These are phyloP conservation scores for Arthrobotrys conoides DNA, from an alignment of 2,329 filamentous ascomycete species.

Conservation along the genomic window DNA sequence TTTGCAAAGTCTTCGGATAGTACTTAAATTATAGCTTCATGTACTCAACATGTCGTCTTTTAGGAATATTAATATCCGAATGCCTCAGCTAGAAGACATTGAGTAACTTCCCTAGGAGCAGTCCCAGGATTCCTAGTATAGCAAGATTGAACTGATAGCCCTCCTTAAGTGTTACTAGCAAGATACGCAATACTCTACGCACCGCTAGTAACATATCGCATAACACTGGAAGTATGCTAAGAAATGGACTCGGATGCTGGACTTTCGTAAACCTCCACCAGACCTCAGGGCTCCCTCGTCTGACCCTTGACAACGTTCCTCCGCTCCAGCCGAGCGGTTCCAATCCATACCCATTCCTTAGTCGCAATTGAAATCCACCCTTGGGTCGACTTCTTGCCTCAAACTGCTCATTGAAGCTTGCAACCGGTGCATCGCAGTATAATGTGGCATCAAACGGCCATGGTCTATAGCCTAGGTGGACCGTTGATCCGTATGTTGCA, in stretches of 20 bases:
- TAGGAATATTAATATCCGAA: background rate
- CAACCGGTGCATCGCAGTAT: background rate
- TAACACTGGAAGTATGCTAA: background rate
- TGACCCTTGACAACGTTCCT: slow-evolving; percentile 5
- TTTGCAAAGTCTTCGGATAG: background rate
- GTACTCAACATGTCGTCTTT: background rate
- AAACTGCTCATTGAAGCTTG: slow-evolving; percentile 2
- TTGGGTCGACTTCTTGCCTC: slow-evolving; percentile 3
- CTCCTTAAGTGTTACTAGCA: background rate
- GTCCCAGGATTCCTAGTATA: background rate
- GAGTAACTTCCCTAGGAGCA: background rate
- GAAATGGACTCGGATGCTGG: background rate
- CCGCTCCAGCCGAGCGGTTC: background rate
- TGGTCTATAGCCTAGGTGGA: background rate
- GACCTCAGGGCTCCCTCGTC: slow-evolving; percentile 1
- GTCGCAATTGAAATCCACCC: slow-evolving; percentile 4
- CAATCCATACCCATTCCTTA: slow-evolving; percentile 12
- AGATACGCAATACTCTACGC: no score
- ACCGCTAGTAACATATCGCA: background rate
- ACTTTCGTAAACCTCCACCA: slow-evolving; percentile 34
- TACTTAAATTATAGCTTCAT: background rate
- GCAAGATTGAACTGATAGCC: background rate
- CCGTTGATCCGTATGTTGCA: background rate
- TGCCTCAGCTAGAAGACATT: background rate
- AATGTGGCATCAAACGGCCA: background rate